Evolutionary conservation across 768 basidiomycete genomes (phyloP).

Genomic region (Kwoniella pini): DNA sequence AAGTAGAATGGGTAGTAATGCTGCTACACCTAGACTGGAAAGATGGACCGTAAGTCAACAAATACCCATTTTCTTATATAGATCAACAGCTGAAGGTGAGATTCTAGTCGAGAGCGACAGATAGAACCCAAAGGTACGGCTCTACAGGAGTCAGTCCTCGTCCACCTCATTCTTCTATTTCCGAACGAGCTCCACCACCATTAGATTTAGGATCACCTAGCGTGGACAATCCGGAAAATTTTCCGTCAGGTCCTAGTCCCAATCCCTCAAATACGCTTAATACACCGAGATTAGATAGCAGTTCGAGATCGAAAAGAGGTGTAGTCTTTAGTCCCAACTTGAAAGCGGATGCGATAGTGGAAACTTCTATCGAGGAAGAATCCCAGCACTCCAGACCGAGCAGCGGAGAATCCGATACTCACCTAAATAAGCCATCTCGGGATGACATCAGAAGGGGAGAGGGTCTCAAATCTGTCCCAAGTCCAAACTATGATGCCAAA

Average conservation of each 20-base stretch:
- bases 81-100: no score
- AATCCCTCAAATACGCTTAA: slow-evolving; percentile 13
- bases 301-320: slow-evolving; percentile 5
- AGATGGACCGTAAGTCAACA: slow-evolving; percentile 10
- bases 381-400: slow-evolving; percentile 8
- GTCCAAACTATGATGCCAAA: no score
- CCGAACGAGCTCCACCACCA: slow-evolving; percentile 25
- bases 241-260: neutral
- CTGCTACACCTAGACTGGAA: slow-evolving; percentile 9
- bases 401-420: slow-evolving; percentile 6
- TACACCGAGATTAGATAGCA: neutral
- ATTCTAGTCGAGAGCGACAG: slow-evolving; percentile 20
- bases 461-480: neutral
- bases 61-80: neutral
- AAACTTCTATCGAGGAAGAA: slow-evolving; percentile 10
- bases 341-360: slow-evolving; percentile 10
- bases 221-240: neutral
- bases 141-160: slow-evolving; percentile 26
- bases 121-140: slow-evolving; percentile 22
- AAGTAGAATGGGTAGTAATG: slow-evolving; percentile 2
- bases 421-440: neutral
- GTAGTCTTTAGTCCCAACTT: slow-evolving; percentile 16
- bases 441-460: neutral
- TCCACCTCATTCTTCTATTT: neutral
- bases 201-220: slow-evolving; percentile 37